Evolutionary conservation across 345 rosid genomes (phyloP), one percentile per base, ranked within the genome.

Genomic region (Carallia pectinifolia): DNA sequence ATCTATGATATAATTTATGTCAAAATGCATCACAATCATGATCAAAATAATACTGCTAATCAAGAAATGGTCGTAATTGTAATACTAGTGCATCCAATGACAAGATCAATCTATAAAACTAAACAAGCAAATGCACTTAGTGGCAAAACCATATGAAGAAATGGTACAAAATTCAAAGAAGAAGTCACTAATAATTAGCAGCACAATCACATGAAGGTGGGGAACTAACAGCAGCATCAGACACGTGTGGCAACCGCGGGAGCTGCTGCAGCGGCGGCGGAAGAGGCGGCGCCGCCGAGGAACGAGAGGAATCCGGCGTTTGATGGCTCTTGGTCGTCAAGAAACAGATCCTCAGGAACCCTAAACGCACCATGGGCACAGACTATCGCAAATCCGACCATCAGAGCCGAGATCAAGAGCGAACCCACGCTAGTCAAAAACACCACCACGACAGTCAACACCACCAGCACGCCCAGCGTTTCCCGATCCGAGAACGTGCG

Each of bases 391-490:
- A 81, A 72, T 19, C 96, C 96, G 58, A 86, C 52, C 96, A 90
- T 77, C 71, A 80, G 33, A 40, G 91, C 92, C 2, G 92, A 90
- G 47, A 87, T 90, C 73, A 88, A 38, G 48, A 90, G 80, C 39
- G 96, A 90, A 40, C 96, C 96, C 1, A 90, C 93, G 79, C 85
- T 86, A 53, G 96, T 90, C 86, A 90, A 80, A 71, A 88, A 90
- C 69, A 90, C 88, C 23, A 90, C 92, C 3, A 88, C 81, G 8
- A 88, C 67, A 6, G 96, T 89, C 69, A 73, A 55, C 39, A 89
- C 52, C 7, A 84, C 86, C 64, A 91, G 79, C 4, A 71, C 74
- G 30, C 88, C 88, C 3, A 91, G 77, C 15, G 92, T 85, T 71
- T 91, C 97, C 9, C 91, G 87, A 31, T 91, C 96, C 16, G 96